Base-by-base conservation (phyloP, 2,329 filamentous ascomycete species). In the Cladosporium sp. region DNA sequence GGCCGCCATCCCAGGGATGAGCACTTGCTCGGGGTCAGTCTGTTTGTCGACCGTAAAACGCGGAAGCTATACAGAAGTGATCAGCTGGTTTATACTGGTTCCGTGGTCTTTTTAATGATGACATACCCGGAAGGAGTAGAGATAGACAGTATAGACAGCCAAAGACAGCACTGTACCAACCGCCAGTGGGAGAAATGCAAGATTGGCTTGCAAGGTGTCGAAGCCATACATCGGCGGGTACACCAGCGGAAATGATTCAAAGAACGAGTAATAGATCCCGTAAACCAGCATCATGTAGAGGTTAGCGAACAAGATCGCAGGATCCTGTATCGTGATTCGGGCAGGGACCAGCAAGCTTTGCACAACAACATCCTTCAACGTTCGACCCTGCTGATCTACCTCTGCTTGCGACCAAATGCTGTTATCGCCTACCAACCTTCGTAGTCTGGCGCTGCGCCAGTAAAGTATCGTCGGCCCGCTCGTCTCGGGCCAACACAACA, bases 401-500 rank as follows among this genome's bases (percentile, higher is more conserved):
- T 86, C 83, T 47, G 75, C 77, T 61, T 84, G 80, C 0, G 79
- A 77, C 67, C 77, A 74, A 64, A 85, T 78, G 8, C 67, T 65
- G 4, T 65, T 55, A 55, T 77, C 74, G 11, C 79, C 80, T 1
- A 80, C 83, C 29, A 78, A 66, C 60, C 75, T 78, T 50, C 83
- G 76, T 2, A 86, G 73, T 12, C 82, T 78, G 40, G 68, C 60
- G 2, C 82, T 80, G 8, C 83, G 80, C 22, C 75, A 76, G 43
- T 80, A 72, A 2, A 85, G 75, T 57, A 86, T 82, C 3, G 30
- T 38, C 3, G 43, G 7, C 1, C 75, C 66, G 48, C 71, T 78
- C 0, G 84, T 87, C 69, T 88, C 84, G 0, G 84, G 84, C 9
- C 61, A 22, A 19, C 87, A 74, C 54, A 80, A 73, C 55, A 83